Conservation (phyloP, 2,329 filamentous ascomycete genomes). For the Zymoseptoria pseudotritici region DNA sequence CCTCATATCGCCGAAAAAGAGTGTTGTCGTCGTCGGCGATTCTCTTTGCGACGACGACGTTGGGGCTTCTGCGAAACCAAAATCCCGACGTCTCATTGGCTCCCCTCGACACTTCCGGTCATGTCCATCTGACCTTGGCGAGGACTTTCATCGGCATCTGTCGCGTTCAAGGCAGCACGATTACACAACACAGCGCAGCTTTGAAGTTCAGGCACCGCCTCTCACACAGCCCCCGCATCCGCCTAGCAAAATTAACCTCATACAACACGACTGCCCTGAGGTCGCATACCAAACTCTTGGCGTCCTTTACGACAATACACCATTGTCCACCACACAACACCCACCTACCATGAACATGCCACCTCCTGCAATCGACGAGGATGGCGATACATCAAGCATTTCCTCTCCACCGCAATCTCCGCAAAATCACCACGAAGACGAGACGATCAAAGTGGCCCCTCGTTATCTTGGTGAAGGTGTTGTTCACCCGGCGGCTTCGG, state of each 20-base stretch:
- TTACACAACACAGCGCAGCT: not conserved
- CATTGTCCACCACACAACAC: not conserved
- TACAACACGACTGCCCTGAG: too few species aligned
- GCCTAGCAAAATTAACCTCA: not conserved
- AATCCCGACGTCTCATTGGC: not conserved
- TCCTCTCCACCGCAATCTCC: slow-evolving; percentile 24
- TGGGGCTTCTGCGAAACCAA: not conserved
- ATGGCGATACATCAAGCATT: slow-evolving; percentile 11
- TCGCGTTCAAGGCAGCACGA: not conserved
- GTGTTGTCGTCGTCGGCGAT: not conserved
- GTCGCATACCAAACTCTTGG: not conserved
- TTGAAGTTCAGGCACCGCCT: not conserved
- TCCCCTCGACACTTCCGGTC: not conserved
- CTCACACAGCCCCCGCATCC: not conserved
- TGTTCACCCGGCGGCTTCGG: slow-evolving; percentile 22
- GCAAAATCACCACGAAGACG: slow-evolving; percentile 11
- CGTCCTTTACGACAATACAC: not conserved
- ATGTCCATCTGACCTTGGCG: not conserved
- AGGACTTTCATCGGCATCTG: not conserved
- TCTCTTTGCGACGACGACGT: not conserved
- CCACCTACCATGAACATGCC: not conserved
- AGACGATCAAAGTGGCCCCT: slow-evolving; percentile 23
- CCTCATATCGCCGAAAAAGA: not conserved
- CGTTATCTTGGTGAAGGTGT: slow-evolving; percentile 29
- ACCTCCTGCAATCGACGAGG: not conserved